Base-by-base conservation (phyloP, 164 flowering plant genomes). In the Malania oleifera region DNA sequence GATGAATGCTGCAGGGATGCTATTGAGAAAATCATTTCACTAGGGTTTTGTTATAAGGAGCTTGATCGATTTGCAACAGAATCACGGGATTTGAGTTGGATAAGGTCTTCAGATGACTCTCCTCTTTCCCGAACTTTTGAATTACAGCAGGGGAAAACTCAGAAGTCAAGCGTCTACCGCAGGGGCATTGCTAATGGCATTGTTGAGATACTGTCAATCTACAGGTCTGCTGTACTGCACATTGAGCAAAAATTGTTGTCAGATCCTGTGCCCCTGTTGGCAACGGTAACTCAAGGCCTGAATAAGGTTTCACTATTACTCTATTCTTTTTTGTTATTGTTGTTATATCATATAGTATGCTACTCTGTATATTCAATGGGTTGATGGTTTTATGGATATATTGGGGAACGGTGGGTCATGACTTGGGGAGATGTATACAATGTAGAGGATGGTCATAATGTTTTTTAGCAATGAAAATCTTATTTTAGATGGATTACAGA, bases 111-210 rank as follows among this genome's bases (percentile, higher is more conserved):
- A 2, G 66, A 71, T 52, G 77, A 45, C 26, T 48, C 70, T 63
- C 78, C 88, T 6, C 53, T 73, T 50, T 70, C 71, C 9, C 67
- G 57, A 37, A 61, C 65, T 13, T 44, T 67, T 23, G 82, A 71
- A 41, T 26, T 69, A 46, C 61, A 69, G 54, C 74, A 77, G 59
- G 64, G 61, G 52, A 80, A 75, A 59, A 31, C 27, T 5, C 68
- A 57, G 56, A 78, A 70, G 60, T 71, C 76, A 20, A 88, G 99
- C 61, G 80, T 87, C 57, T 95, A 95, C 54, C 73, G 93, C 13
- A 82, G 96, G 63, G 99, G 96, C 28, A 72, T 93, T 43, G 96
- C 96, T 20, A 93, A 91, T 82, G 99, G 97, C 20, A 75, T 93
- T 68, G 84, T 88, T 35, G 99, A 93, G 79, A 77, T 91, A 55